Percentiles rank a stretch among this genome's conserved stretches.
Conservation (phyloP, 2,329 filamentous ascomycete species). For the Plenodomus lindquistii region DNA sequence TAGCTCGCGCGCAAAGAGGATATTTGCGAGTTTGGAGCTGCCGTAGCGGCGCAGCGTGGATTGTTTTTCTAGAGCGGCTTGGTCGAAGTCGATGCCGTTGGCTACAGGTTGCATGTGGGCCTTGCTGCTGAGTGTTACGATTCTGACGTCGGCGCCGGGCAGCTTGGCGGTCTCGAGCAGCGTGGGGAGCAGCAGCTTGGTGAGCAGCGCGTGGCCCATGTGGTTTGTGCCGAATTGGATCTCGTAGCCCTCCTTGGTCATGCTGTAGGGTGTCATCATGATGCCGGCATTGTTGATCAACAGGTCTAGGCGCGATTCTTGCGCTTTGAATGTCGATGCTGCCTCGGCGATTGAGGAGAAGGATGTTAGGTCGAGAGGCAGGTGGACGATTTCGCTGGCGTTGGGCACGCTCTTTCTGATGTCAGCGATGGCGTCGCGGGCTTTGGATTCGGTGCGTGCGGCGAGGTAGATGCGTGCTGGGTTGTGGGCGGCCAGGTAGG, state of each 20-base stretch:
- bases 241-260: slow-evolving; percentile 55
- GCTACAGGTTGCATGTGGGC: slow-evolving; percentile 26
- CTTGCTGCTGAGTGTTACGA: slow-evolving; percentile 48
- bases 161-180: slow-evolving; percentile 48
- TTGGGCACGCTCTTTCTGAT: slow-evolving; percentile 42
- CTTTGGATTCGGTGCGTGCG: slow-evolving; percentile 50
- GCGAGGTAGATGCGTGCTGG: slow-evolving; percentile 54
- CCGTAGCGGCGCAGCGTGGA: slow-evolving; percentile 50
- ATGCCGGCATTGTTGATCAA: slow-evolving; percentile 55
- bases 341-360: slow-evolving; percentile 48
- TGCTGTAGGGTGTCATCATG: slow-evolving; percentile 41
- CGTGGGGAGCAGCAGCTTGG: slow-evolving; percentile 50
- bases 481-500: slow-evolving; percentile 49
- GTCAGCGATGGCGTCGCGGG: slow-evolving; percentile 46
- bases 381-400: slow-evolving; percentile 41
- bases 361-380: slow-evolving; percentile 50
- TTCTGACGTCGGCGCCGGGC: slow-evolving; percentile 49
- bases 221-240: slow-evolving; percentile 57
- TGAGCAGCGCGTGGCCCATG: slow-evolving; percentile 56
- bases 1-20: slow-evolving; percentile 52
- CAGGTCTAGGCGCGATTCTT: slow-evolving; percentile 50
- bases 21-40: slow-evolving; percentile 55
- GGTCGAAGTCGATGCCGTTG: slow-evolving; percentile 44
- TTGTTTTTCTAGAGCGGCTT: slow-evolving; percentile 33
- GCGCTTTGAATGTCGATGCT: slow-evolving; percentile 37